Percentiles rank a stretch among this genome's conserved stretches.
phyloP scores from a whole-genome alignment of 1,284 basidiomycete species.

The Austroboletus novae-zelandiae region DNA sequence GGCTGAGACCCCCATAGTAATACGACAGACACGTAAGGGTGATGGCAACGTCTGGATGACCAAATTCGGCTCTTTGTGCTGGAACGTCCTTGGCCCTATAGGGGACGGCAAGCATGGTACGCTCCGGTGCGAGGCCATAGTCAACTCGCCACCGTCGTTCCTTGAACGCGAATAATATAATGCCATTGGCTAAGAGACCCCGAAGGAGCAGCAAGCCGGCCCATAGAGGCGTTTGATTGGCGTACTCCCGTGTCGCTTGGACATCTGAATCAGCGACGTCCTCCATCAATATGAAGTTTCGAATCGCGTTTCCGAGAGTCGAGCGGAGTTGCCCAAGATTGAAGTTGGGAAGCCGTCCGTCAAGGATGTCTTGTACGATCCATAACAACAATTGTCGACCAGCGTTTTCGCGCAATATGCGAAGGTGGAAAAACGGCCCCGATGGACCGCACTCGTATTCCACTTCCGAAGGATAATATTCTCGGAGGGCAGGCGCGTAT shows the following conservation, averaged over 20 bases:
- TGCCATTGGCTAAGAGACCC: slow-evolving; percentile 42
- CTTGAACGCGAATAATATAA: slow-evolving; percentile 41
- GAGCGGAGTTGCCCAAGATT: slow-evolving; percentile 18
- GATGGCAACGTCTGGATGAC: no score
- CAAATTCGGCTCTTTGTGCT: slow-evolving; percentile 43
- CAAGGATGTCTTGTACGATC: slow-evolving; percentile 26
- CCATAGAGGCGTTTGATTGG: slow-evolving; percentile 26
- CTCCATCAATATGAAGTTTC: slow-evolving; percentile 21
- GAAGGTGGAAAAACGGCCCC: slow-evolving; percentile 34
- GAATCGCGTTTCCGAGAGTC: slow-evolving; percentile 14
- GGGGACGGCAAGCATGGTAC: slow-evolving; percentile 51
- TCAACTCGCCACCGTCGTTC: slow-evolving; percentile 52
- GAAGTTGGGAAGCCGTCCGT: slow-evolving; percentile 21
- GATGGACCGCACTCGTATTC: slow-evolving; percentile 7
- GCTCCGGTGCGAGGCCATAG: slow-evolving; percentile 44
- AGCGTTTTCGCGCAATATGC: slow-evolving; percentile 30
- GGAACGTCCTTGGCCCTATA: slow-evolving; percentile 55
- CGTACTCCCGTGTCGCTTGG: slow-evolving; percentile 12
- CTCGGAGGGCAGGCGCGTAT: slow-evolving; percentile 10
- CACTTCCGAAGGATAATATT: slow-evolving; percentile 17
- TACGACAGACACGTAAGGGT: no score
- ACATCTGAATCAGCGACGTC: slow-evolving; percentile 14
- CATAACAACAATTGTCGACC: slow-evolving; percentile 22
- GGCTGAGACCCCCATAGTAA: slow-evolving; percentile 34
- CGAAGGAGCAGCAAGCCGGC: slow-evolving; percentile 40